phyloP scores from a whole-genome alignment of 176 grass and related monocot genomes.

The Themeda triandra region DNA sequence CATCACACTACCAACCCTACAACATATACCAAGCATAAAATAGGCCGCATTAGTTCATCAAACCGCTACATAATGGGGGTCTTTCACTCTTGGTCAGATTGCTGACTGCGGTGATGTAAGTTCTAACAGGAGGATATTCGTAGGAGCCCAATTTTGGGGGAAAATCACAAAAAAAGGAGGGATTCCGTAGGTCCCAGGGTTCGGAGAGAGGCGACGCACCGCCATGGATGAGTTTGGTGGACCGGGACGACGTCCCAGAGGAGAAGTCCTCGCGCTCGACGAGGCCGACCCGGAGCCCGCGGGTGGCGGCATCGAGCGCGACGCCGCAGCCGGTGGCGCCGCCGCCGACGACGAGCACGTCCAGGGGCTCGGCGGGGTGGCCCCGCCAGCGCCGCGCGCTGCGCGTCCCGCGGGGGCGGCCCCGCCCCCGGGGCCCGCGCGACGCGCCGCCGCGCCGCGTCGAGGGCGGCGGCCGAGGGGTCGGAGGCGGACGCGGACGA shows the following conservation, averaged over 20 bases:
- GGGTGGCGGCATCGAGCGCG: conserved; percentile 78
- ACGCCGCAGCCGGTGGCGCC: conserved; percentile 86
- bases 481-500: conserved; percentile 35
- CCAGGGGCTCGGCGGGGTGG: conserved; percentile 63
- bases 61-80: not conserved
- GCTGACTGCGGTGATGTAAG: not conserved
- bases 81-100: not conserved
- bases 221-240: conserved; percentile 93
- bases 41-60: not conserved
- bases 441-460: conserved; percentile 39
- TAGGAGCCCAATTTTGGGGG: not conserved
- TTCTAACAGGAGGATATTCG: not conserved
- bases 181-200: not conserved
- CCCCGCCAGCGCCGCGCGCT: conserved; percentile 52
- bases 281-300: conserved; percentile 82
- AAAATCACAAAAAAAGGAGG: not conserved
- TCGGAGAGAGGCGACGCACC: conserved; percentile 40
- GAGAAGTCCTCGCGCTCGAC: conserved; percentile 99
- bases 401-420: conserved; percentile 62
- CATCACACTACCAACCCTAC: not conserved
- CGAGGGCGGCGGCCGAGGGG: conserved; percentile 28
- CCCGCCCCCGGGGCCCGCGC: conserved; percentile 29
- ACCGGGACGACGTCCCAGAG: conserved; percentile 87
- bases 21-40: not conserved
- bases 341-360: conserved; percentile 75